Percentiles rank a stretch among this genome's conserved stretches.
Evolutionary conservation across 179 eudicot species (phyloP).

Genomic region (Patellifolia procumbens): DNA sequence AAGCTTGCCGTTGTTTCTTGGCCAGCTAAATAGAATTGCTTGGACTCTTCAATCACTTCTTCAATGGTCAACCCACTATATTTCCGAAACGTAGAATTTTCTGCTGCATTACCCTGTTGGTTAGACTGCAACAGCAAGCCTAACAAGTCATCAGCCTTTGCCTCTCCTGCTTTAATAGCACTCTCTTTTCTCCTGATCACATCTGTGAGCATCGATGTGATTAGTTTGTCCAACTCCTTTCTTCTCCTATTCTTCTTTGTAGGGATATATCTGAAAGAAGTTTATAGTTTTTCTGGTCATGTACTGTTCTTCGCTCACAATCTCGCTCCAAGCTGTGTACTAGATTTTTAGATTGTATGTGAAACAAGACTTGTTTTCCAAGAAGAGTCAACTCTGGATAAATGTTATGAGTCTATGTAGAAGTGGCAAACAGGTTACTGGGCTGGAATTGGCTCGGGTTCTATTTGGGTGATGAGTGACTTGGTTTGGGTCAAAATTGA

Average conservation of each 20-base stretch:
- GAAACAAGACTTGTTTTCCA: background rate
- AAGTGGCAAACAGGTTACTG: background rate
- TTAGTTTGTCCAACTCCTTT: slow-evolving; percentile 39
- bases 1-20: slow-evolving; percentile 57
- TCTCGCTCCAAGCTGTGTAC: background rate
- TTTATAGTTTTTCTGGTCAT: background rate
- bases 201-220: slow-evolving; percentile 48
- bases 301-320: background rate
- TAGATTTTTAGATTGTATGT: background rate
- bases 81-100: slow-evolving; percentile 6
- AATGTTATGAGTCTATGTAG: too few species aligned
- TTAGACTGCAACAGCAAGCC: slow-evolving; percentile 48
- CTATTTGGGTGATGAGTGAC: too few species aligned
- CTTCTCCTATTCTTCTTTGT: slow-evolving; percentile 48
- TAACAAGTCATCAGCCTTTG: slow-evolving; percentile 38
- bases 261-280: slow-evolving; percentile 42
- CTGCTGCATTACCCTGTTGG: slow-evolving; percentile 15
- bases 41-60: slow-evolving; percentile 58
- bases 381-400: background rate
- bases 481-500: too few species aligned
- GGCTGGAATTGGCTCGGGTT: background rate
- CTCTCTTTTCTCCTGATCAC: slow-evolving; percentile 40
- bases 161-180: slow-evolving; percentile 29
- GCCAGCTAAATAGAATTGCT: slow-evolving; percentile 52
- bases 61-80: slow-evolving; percentile 36